Evolutionary conservation across 1,284 basidiomycete species (phyloP).

Genomic region (Caloboletus inedulis): DNA sequence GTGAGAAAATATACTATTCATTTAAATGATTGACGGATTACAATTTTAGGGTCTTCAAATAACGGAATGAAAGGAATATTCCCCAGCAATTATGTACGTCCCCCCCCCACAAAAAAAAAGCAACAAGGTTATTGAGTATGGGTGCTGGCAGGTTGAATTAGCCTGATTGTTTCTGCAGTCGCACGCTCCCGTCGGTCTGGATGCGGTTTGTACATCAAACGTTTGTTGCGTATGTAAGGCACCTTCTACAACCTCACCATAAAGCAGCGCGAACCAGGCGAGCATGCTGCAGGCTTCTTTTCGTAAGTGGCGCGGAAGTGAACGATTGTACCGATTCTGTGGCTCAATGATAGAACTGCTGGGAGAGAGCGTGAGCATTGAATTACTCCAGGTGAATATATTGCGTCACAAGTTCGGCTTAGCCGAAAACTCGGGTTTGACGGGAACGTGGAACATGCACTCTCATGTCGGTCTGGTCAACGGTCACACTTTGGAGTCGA

Average conservation of each 20-base stretch:
- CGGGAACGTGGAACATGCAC: neutral
- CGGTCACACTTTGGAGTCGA: conserved; percentile 1
- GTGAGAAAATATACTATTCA: conserved; percentile 34
- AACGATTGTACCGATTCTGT: conserved; percentile 17
- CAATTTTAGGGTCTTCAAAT: conserved; percentile 53
- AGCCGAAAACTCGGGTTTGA: conserved; percentile 15
- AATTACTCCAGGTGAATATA: conserved; percentile 23
- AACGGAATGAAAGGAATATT: conserved; percentile 71
- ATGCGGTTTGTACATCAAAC: conserved; percentile 13
- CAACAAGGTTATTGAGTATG: conserved; percentile 22
- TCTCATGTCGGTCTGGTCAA: conserved; percentile 9
- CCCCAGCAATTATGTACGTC: conserved; percentile 79
- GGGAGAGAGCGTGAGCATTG: conserved; percentile 16
- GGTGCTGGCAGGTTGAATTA: conserved; percentile 26
- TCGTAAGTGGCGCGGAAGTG: conserved; percentile 35
- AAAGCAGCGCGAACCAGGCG: conserved; percentile 18
- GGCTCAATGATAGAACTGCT: conserved; percentile 17
- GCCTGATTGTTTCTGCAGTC: conserved; percentile 13
- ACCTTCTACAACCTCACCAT: conserved; percentile 15
- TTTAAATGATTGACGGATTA: conserved; percentile 26
- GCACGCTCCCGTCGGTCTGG: conserved; percentile 1
- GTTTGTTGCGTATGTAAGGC: conserved; percentile 30
- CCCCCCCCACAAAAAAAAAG: conserved; percentile 1
- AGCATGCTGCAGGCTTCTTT: conserved; percentile 22
- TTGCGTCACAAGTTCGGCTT: conserved; percentile 25